Conservation (phyloP, 2,329 filamentous ascomycete genomes). For the Sporothrix dimorphospora region DNA sequence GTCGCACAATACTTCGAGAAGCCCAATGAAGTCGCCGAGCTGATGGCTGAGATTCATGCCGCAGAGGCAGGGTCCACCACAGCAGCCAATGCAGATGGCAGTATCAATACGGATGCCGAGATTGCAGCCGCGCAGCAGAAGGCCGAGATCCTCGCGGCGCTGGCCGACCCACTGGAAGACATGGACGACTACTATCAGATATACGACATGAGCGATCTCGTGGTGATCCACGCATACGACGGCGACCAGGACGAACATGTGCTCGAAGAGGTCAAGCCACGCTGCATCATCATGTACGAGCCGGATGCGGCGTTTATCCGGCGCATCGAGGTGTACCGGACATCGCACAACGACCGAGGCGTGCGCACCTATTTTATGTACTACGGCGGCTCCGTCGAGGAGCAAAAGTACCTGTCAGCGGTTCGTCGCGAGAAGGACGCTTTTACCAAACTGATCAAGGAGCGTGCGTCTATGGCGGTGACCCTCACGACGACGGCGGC, state of each 20-base stretch:
- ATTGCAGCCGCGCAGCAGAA: conserved; percentile 58
- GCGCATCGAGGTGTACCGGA: conserved; percentile 91
- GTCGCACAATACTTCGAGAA: conserved; percentile 80
- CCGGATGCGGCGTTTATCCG: conserved; percentile 93
- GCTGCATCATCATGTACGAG: conserved; percentile 98
- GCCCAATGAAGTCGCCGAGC: conserved; percentile 75
- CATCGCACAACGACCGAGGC: conserved; percentile 85
- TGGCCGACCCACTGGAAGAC: conserved; percentile 77
- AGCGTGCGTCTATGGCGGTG: conserved; percentile 89
- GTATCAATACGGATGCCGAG: conserved; percentile 49
- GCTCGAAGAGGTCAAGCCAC: conserved; percentile 90
- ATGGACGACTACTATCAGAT: conserved; percentile 93
- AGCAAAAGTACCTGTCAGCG: conserved; percentile 86
- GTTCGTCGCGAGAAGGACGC: conserved; percentile 96
- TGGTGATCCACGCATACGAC: conserved; percentile 91
- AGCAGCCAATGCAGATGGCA: conserved; percentile 58
- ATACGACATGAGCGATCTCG: conserved; percentile 86
- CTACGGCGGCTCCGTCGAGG: conserved; percentile 92
- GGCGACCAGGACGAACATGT: conserved; percentile 95
- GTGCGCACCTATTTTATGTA: conserved; percentile 97
- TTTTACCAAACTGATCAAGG: conserved; percentile 92
- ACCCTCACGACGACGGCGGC: conserved; percentile 72
- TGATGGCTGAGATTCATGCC: conserved; percentile 82
- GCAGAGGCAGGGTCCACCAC: conserved; percentile 66
- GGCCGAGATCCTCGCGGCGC: conserved; percentile 63